phyloP scores from a whole-genome alignment of 495 filamentous ascomycete species.

The Trichoderma asperelloides region DNA sequence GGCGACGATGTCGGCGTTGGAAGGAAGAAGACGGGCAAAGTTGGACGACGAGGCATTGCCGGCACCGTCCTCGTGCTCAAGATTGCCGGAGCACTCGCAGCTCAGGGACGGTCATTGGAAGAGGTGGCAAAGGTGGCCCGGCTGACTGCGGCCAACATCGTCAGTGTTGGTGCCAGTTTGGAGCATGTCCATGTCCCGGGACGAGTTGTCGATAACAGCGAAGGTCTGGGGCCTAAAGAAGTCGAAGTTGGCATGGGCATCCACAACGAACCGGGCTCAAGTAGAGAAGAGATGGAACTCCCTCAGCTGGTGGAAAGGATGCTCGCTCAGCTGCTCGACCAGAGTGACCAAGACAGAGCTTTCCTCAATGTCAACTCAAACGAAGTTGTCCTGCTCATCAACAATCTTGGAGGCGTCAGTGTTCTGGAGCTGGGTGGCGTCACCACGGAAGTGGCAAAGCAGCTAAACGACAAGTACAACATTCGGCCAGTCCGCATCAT shows the following conservation, averaged over 20 bases:
- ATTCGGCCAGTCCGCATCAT: slow-evolving; percentile 64
- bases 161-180: slow-evolving; percentile 78
- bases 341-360: slow-evolving; percentile 67
- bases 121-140: slow-evolving; percentile 66
- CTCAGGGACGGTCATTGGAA: slow-evolving; percentile 51
- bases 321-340: slow-evolving; percentile 73
- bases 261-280: slow-evolving; percentile 89
- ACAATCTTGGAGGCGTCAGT: slow-evolving; percentile 91
- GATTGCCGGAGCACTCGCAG: slow-evolving; percentile 79
- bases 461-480: slow-evolving; percentile 58
- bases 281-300: slow-evolving; percentile 56
- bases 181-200: slow-evolving; percentile 92
- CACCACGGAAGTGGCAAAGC: slow-evolving; percentile 73
- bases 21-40: slow-evolving; percentile 71
- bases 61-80: slow-evolving; percentile 87
- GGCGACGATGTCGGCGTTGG: slow-evolving; percentile 96
- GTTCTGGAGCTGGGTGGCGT: slow-evolving; percentile 84
- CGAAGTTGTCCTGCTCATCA: slow-evolving; percentile 69
- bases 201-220: slow-evolving; percentile 35
- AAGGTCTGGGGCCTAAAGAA: slow-evolving; percentile 57
- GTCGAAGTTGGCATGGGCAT: slow-evolving; percentile 98
- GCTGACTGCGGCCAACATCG: slow-evolving; percentile 64
- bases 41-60: slow-evolving; percentile 83
- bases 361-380: slow-evolving; percentile 62
- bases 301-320: slow-evolving; percentile 66